Base-by-base conservation (phyloP, 768 basidiomycete species). In the Tylopilus sp. region DNA sequence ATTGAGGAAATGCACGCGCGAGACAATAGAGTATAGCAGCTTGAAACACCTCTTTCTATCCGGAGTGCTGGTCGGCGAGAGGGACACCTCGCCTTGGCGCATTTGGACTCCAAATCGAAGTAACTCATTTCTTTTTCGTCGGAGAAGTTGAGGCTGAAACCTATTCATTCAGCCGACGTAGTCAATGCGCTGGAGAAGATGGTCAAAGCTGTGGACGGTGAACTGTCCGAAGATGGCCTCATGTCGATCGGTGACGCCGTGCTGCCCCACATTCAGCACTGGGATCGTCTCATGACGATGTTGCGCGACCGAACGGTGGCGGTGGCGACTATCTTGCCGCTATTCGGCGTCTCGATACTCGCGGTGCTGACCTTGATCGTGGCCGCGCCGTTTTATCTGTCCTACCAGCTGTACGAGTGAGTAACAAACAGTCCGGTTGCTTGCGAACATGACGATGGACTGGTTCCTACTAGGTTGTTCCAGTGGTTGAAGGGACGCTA, bases 331-430 rank as follows among this genome's bases (percentile, higher is more conserved):
- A n/a, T 54, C 36, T 41, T 64, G 21, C 57, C 62, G 15, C 4
- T 57, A 5, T 40, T 65, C 6, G 63, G 63, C 6, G 51, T 65
- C n/a, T 64, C 63, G 0, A 46, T 41, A 0, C 31, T 64, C 11
- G 60, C 57, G 2, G 9, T 59, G 26, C 53, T 62, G 6, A 55
- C 53, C 3, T 45, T 51, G 12, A 18, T 53, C 3, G 13, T 54
- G 1, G 17, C 48, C 22, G 1, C 46, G 13, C 63, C 63, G 3
- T n/a, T 54, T 21, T 50, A 53, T 33, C 26, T 46, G 10, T 57
- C 53, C 20, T 39, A 36, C 6, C n/a, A 11, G 21, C 40, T 25
- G 22, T 47, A 47, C 38, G 41, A 10, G 61, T 64, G 21, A 22
- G 62, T 61, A 26, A 36, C 23, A 13, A 6, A 15, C 9, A 18